phyloP scores from a whole-genome alignment of 164 flowering plant species.

The Sextonia rubra region DNA sequence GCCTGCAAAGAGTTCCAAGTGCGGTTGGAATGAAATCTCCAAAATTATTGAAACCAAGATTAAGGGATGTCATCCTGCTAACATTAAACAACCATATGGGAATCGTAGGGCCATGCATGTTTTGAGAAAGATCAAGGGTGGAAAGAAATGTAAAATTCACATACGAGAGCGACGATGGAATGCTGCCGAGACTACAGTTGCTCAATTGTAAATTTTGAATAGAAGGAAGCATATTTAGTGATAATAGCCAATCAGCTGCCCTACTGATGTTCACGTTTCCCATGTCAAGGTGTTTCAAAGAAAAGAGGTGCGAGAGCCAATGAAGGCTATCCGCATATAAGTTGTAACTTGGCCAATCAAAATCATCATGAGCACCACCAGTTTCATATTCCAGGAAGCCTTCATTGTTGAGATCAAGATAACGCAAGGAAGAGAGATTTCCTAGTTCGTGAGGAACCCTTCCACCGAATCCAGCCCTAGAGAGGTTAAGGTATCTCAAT shows the following conservation, averaged over 20 bases:
- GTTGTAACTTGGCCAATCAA: neutral
- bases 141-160: constrained; percentile 1
- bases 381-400: no score
- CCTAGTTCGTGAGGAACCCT: constrained; percentile 7
- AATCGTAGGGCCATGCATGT: neutral
- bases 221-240: no score
- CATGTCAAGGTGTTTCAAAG: neutral
- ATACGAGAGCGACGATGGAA: neutral
- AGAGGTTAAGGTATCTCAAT: constrained; percentile 4
- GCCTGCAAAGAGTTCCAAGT: neutral
- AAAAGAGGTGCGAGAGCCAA: neutral
- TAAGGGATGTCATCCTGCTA: neutral
- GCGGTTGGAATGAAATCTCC: neutral
- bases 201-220: neutral
- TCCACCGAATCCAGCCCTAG: neutral
- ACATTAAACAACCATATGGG: neutral
- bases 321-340: neutral
- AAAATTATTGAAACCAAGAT: neutral
- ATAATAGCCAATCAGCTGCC: no score
- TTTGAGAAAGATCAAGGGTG: neutral
- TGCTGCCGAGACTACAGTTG: neutral
- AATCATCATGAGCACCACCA: neutral
- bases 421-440: constrained; percentile 2
- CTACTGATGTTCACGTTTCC: no score
- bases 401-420: neutral